Base-by-base conservation (phyloP, 1,139 yeast genomes). In the Blastobotrys ciferrii region DNA sequence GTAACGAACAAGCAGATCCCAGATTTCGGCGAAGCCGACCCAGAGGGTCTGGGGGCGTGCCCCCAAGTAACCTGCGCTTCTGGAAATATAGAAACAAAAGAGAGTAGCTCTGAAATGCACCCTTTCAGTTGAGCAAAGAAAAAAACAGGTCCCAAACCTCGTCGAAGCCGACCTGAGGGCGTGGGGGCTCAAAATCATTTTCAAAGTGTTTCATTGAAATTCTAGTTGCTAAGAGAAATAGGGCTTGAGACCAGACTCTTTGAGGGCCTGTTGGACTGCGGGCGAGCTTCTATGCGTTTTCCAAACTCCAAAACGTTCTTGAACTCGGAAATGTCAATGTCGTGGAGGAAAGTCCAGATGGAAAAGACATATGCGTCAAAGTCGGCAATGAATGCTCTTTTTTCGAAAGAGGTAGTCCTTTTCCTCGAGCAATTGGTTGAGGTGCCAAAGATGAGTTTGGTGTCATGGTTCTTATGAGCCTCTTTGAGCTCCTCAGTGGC, bases 331-430 rank as follows among this genome's bases (percentile, higher is more conserved):
- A 33, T n/a, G 19, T 33, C 38, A 12, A 33, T 13, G 3, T 17
- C 7, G 20, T 7, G 17, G 6, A 33, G 17, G 38, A 7, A 7
- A 11, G 25, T 13, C 45, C 45, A 42, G 17, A 6, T 11, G 32
- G 45, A 31, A 13, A 35, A 14, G 32, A 7, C 15, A 14, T 20
- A 42, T 4, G 45, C 45, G 20, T 42, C 33, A 9, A 13, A 39
- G 20, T 42, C 45, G 2, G 19, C 45, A 19, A 42, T 18, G 18
- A 42, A 42, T 15, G n/a, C 32, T 23, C 33, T 19, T 11, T 35
- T 32, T n/a, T 3, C 39, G 25, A 4, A 42, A 25, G 14, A 42
- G 31, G 23, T 33, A 42, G 31, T n/a, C 11, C 15, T 42, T 20
- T 18, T 12, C 14, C 4, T 17, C 18, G 17, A 42, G 32, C 9